phyloP scores from a whole-genome alignment of 78 protist species.

The Diacronema lutheri region DNA sequence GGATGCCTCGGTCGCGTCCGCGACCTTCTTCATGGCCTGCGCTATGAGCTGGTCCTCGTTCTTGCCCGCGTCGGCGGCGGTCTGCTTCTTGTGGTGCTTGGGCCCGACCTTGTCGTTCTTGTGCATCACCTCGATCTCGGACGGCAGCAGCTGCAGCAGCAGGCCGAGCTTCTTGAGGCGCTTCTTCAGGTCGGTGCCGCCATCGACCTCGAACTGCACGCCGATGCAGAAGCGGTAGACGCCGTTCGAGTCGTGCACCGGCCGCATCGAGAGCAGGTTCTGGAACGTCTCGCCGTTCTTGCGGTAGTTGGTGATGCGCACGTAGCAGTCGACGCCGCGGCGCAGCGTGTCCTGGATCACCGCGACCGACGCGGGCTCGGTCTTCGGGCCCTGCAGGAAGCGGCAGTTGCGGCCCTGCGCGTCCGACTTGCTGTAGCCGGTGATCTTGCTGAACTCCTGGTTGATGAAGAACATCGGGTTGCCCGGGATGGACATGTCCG shows the following conservation, averaged over 20 bases:
- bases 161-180: not conserved
- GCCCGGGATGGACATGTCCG: constrained; percentile 14
- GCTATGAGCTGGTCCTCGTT: no score
- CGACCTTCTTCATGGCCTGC: no score
- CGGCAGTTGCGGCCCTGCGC: constrained; percentile 26
- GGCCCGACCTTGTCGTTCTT: not conserved
- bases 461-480: not conserved
- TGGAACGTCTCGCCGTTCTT: not conserved
- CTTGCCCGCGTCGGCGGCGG: no score
- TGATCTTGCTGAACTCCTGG: not conserved
- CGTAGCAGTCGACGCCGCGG: not conserved
- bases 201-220: constrained; percentile 3
- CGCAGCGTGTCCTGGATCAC: no score
- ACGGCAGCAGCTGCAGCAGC: not conserved
- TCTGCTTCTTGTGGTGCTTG: not conserved
- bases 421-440: constrained; percentile 5
- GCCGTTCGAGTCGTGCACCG: constrained; percentile 8
- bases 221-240: not conserved
- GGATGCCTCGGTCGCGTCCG: no score
- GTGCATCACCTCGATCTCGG: not conserved
- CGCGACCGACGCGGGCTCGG: not conserved
- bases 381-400: constrained; percentile 26
- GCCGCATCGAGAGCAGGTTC: not conserved
- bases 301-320: constrained; percentile 7
- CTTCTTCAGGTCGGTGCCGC: not conserved